These are phyloP conservation scores for Seiridium unicorne DNA, from an alignment of 2,329 filamentous ascomycete species.

Conservation along the genomic window DNA sequence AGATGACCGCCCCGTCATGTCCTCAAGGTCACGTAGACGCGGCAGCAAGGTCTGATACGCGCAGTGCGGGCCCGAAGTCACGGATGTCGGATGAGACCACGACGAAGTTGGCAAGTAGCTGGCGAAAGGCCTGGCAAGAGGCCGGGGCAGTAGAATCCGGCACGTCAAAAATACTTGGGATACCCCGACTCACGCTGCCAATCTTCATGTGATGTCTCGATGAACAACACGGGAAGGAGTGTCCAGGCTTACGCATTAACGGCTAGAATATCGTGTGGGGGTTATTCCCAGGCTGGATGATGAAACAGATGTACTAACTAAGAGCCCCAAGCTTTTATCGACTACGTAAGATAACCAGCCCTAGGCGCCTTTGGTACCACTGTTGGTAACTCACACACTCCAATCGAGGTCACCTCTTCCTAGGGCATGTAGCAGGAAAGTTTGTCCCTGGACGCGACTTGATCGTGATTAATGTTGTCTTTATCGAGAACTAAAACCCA, in stretches of 20 bases:
- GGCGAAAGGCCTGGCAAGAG: too few species aligned
- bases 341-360: not conserved
- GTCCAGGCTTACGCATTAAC: not conserved
- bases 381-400: too few species aligned
- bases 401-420: not conserved
- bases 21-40: not conserved
- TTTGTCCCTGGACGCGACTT: too few species aligned
- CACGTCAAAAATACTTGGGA: too few species aligned
- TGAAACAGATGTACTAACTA: not conserved
- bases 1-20: constrained; percentile 10
- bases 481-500: too few species aligned
- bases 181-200: too few species aligned
- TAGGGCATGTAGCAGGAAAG: not conserved
- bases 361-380: not conserved
- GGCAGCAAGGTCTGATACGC: not conserved
- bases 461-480: too few species aligned
- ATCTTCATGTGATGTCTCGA: too few species aligned
- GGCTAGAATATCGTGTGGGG: not conserved
- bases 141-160: too few species aligned
- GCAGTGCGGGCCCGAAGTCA: not conserved
- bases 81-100: too few species aligned
- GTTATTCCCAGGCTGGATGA: not conserved
- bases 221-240: too few species aligned
- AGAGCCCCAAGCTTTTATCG: not conserved
- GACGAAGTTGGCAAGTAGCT: too few species aligned